These are phyloP conservation scores for Spergularia marina DNA, from an alignment of 148 eudicot genomes.

Conservation along the genomic window DNA sequence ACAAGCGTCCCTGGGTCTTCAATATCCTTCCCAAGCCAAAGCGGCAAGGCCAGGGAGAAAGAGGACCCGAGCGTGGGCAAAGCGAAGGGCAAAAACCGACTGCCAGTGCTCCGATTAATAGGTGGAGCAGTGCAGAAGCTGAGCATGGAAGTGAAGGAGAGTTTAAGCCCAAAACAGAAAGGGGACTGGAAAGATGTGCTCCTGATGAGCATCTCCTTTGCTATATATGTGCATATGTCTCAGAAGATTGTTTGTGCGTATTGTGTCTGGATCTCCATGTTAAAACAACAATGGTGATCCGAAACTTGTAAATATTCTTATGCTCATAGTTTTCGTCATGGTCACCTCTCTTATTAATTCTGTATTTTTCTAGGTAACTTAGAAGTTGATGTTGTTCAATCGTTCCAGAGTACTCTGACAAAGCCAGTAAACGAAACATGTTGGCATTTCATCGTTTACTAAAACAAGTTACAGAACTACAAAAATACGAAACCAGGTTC, in stretches of 20 bases:
- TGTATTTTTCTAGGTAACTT: background rate
- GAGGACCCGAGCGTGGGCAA: slow-evolving; percentile 18
- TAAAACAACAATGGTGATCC: slow-evolving; percentile 43
- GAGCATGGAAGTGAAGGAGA: slow-evolving; percentile 48
- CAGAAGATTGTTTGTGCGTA: slow-evolving; percentile 92
- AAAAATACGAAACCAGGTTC: background rate
- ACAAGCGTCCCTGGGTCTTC: slow-evolving; percentile 15
- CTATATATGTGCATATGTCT: slow-evolving; percentile 85
- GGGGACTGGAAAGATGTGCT: slow-evolving; percentile 90
- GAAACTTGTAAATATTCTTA: background rate
- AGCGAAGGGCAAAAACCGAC: slow-evolving; percentile 19
- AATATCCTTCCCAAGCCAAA: slow-evolving; percentile 34
- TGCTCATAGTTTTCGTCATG: background rate
- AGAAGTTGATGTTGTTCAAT: too few species aligned
- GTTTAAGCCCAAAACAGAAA: slow-evolving; percentile 71
- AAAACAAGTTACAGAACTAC: slow-evolving; percentile 3
- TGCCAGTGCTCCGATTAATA: slow-evolving; percentile 1
- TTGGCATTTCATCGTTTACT: background rate
- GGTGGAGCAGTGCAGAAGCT: slow-evolving; percentile 31
- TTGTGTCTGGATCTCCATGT: slow-evolving; percentile 79
- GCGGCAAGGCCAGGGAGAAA: slow-evolving; percentile 22
- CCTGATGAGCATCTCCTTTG: slow-evolving; percentile 86
- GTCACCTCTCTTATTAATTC: too few species aligned
- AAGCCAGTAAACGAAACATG: too few species aligned
- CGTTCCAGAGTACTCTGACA: too few species aligned